phyloP scores from a whole-genome alignment of 257 asterid species.

The Solanum megistacrolobum region DNA sequence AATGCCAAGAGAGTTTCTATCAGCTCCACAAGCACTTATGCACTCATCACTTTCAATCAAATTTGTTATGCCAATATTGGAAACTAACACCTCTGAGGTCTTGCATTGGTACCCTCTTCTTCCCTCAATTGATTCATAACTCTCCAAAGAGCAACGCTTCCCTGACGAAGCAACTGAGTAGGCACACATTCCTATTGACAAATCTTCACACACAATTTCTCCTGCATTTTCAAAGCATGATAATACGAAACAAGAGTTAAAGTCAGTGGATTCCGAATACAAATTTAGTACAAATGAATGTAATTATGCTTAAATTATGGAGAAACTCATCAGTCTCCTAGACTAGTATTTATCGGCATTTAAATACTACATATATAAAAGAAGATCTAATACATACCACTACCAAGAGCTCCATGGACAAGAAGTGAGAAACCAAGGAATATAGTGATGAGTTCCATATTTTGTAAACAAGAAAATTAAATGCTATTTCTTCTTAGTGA shows the following conservation, averaged over 20 bases:
- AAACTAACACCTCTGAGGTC: slow-evolving; percentile 13
- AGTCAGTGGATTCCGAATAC: too few species aligned
- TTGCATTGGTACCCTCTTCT: slow-evolving; percentile 4
- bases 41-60: slow-evolving; percentile 18
- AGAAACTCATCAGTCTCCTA: background rate
- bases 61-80: background rate
- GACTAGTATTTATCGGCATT: background rate
- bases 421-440: slow-evolving; percentile 9
- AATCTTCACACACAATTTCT: slow-evolving; percentile 17
- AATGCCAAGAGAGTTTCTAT: slow-evolving; percentile 18
- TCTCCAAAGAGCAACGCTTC: slow-evolving; percentile 24
- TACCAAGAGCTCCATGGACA: slow-evolving; percentile 21
- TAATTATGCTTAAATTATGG: too few species aligned
- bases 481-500: background rate
- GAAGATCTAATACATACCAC: background rate
- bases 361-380: background rate
- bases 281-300: too few species aligned
- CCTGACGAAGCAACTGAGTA: slow-evolving; percentile 22
- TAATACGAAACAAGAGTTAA: background rate
- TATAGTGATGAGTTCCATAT: slow-evolving; percentile 6
- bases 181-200: slow-evolving; percentile 9
- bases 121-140: background rate
- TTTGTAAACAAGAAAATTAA: background rate
- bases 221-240: background rate
- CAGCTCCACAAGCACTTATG: slow-evolving; percentile 14